Evolutionary conservation across 805 yeast species (phyloP), one percentile per base, ranked within the genome.

Genomic region (Cephaloascus albidus): DNA sequence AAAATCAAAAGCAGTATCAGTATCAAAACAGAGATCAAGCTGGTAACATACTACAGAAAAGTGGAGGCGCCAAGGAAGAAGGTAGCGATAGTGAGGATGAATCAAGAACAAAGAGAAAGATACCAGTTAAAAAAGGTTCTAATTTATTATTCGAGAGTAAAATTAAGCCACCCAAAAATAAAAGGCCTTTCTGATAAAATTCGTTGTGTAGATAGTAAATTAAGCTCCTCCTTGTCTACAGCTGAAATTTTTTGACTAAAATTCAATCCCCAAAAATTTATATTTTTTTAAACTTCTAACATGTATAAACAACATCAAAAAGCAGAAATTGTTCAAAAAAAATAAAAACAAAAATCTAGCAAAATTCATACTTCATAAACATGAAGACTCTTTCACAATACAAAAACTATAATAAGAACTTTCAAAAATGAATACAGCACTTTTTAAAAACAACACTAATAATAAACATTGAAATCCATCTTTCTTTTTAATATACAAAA

Each of bases 81-180:
- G 39, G 23, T 27, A 18, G 27, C 4, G 43, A 43, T 34, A 8
- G 19, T 10, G 43, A 40, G 17, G 39, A 32, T 3, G 42, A 42
- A 8, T 14, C 17, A 10, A 28, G 16, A 4, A 30, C 26, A 15
- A 20, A 44, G 18, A 35, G 23, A 23, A 23, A 23, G 6, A 23
- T 23, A 23, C 6, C 28, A 4, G 43, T 38, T 26, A 42, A 42
- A 33, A 44, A 39, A 33, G 47, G 46, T 3, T 38, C 42, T 10
- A 42, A 40, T 28, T 36, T 44, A 20, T 31, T 44, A 31, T 40
- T 44, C 20, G 45, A 44, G 18, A 33, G 16, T 4, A 17, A 39
- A 30, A 28, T 17, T 18, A 42, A 19, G n/a, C n/a, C n/a, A 16
- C 35, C 36, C 28, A 38, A 28, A 32, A 15, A 17, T n/a, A 18